Percentiles rank a stretch among this genome's conserved stretches.
Conservation (phyloP, 148 eudicot species). For the Rhododendron molle region DNA sequence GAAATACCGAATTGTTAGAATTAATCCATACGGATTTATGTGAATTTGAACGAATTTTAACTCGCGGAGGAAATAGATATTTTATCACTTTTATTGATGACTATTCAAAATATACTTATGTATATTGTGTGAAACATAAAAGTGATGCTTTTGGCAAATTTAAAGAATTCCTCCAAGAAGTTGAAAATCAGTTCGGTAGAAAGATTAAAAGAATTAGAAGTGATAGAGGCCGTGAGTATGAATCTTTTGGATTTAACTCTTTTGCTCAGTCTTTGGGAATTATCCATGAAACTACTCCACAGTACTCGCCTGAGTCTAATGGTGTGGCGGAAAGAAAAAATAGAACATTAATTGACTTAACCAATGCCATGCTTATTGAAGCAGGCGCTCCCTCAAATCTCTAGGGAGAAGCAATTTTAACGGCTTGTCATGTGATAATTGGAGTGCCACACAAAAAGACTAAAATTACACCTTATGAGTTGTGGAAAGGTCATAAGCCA, state of each 20-base stretch:
- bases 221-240: neutral
- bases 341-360: too few relatives aligned
- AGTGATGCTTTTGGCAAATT: too few relatives aligned
- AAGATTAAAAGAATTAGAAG: neutral
- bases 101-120: too few relatives aligned
- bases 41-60: neutral
- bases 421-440: too few relatives aligned
- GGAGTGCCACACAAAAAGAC: too few relatives aligned
- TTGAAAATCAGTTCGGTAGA: neutral
- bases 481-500: too few relatives aligned
- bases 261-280: neutral
- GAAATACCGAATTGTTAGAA: neutral
- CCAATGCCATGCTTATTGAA: too few relatives aligned
- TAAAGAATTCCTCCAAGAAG: neutral
- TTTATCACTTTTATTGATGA: too few relatives aligned
- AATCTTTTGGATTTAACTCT: neutral
- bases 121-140: too few relatives aligned
- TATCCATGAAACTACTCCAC: neutral
- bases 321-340: too few relatives aligned
- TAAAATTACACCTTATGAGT: too few relatives aligned
- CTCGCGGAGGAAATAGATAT: neutral
- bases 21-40: neutral
- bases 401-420: too few relatives aligned
- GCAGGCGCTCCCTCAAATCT: neutral
- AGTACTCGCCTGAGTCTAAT: neutral